Percentiles rank a stretch among this genome's conserved stretches.
Evolutionary conservation across 2,329 filamentous ascomycete genomes (phyloP).

Genomic region (Pyrenochaeta sp.): DNA sequence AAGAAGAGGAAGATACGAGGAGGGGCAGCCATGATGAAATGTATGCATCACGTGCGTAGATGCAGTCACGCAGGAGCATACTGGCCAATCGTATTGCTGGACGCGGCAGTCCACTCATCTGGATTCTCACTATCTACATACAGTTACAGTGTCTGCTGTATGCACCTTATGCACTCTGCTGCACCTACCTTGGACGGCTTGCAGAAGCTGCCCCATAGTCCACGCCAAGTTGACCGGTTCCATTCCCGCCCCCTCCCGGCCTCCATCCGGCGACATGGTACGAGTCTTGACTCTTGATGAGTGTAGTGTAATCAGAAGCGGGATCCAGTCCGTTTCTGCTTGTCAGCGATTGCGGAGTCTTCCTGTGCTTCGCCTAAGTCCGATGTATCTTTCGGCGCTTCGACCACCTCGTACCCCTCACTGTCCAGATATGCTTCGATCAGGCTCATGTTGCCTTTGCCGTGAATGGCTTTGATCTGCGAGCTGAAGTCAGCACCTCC

Average conservation of each 20-base stretch:
- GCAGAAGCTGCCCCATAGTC: too few relatives aligned
- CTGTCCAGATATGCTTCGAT: conserved; percentile 20
- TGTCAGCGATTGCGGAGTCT: background rate
- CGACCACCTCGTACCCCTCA: background rate
- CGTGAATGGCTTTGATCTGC: conserved; percentile 20
- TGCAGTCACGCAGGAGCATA: conserved; percentile 3
- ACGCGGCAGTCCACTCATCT: too few relatives aligned
- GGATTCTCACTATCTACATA: too few relatives aligned
- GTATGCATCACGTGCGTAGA: conserved; percentile 2
- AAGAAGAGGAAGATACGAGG: background rate
- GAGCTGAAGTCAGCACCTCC: conserved; percentile 3
- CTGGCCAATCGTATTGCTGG: too few relatives aligned
- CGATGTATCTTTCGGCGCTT: background rate
- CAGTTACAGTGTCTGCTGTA: too few relatives aligned
- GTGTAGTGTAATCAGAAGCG: conserved; percentile 7
- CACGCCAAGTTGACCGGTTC: too few relatives aligned
- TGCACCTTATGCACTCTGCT: too few relatives aligned
- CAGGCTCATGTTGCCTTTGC: conserved; percentile 22
- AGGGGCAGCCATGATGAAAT: conserved; percentile 4
- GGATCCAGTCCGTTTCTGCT: conserved; percentile 13
- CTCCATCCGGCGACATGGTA: too few relatives aligned
- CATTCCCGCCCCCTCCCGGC: too few relatives aligned
- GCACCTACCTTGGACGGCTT: too few relatives aligned
- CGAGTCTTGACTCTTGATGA: too few relatives aligned
- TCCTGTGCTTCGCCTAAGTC: conserved; percentile 1